Base-by-base conservation (phyloP, 75 land plant species). In the Cupressus sempervirens region DNA sequence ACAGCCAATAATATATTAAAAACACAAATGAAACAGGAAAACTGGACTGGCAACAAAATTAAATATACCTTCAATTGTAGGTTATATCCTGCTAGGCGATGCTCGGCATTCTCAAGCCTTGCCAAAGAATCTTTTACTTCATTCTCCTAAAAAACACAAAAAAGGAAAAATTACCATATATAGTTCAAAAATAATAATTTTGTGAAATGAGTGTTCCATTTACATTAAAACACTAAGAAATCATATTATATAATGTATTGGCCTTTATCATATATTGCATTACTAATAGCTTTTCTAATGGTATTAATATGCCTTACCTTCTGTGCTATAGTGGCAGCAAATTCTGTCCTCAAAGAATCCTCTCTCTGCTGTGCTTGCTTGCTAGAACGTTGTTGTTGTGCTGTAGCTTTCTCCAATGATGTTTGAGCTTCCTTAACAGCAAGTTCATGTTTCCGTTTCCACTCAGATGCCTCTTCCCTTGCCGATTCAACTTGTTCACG, bases 381-480 rank as follows among this genome's bases (percentile, higher is more conserved):
- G 80, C 81, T 90, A 65, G 92, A 72, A 13, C 93, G 96, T 72
- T 98, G 98, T 80, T 92, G 93, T 29, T 93, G 86, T 45, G 85
- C 70, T 32, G 92, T 90, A 26, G 94, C 94, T 77, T 89, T 94
- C 81, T 94, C 93, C 7, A 91, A 87, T 32, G 97, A 90, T 74
- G 88, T 73, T 86, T 91, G 94, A 20, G 94, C 85, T 82, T 96
- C 97, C 82, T 85, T 86, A 58, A 91, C 87, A 50, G 96, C 93
- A 67, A 90, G 18, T 11, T 94, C 98, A 87, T 89, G 92, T 52
- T 94, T 98, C 53, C 97, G 84, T 84, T 90, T 95, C 99, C 98
- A 98, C 83, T 98, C 99, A 32, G 87, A 88, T 54, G 96, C 99
- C 88, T 98, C 99, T 35, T 93, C 98, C 88, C 92, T 93, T 46